phyloP scores from a whole-genome alignment of 2,329 filamentous ascomycete species.

The Cyphellophora europaea region DNA sequence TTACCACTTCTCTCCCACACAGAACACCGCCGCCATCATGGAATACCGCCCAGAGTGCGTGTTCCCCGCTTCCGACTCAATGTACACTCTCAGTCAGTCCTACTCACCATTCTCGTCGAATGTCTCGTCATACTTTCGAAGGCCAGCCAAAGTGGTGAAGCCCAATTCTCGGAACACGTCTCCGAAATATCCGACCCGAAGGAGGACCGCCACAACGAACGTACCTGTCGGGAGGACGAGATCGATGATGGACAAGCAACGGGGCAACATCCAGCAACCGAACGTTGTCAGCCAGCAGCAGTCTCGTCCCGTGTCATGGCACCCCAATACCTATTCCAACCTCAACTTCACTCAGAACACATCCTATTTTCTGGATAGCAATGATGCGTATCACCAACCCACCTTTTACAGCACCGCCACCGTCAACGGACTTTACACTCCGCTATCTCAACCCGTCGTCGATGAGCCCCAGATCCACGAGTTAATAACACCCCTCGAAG shows the following conservation, averaged over 20 bases:
- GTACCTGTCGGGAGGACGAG: constrained; percentile 10
- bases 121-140: constrained; percentile 13
- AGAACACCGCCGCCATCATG: neutral
- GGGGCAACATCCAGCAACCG: constrained; percentile 7
- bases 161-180: constrained; percentile 16
- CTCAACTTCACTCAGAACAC: constrained; percentile 2
- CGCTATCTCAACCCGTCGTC: constrained; percentile 12
- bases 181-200: constrained; percentile 10
- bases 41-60: neutral
- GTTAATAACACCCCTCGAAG: constrained; percentile 14
- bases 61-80: neutral
- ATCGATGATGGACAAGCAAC: constrained; percentile 15
- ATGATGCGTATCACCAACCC: constrained; percentile 1
- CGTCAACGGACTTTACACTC: constrained; percentile 18
- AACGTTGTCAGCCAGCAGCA: constrained; percentile 1
- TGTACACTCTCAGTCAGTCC: constrained; percentile 1
- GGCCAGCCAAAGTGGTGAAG: constrained; percentile 16
- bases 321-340: constrained; percentile 12
- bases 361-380: neutral
- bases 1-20: too few relatives aligned
- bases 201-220: constrained; percentile 15
- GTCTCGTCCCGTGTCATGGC: constrained; percentile 18
- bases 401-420: constrained; percentile 12
- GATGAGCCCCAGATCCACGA: constrained; percentile 18
- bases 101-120: constrained; percentile 5